Base-by-base conservation (phyloP, 306 rosid genomes). In the Luffa acutangula region DNA sequence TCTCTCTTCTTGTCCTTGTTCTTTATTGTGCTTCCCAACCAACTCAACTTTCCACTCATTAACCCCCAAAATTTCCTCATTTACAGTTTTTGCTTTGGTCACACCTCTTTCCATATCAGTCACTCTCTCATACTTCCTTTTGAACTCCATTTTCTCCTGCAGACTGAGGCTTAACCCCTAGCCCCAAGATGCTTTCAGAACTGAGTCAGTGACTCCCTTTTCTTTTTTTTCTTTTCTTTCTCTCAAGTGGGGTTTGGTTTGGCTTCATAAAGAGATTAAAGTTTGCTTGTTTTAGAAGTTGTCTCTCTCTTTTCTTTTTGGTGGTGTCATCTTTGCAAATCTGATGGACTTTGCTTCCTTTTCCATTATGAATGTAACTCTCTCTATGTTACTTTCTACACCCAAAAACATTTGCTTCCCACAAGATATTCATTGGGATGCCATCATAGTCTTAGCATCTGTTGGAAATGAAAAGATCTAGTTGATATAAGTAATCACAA, bases 11-110 rank as follows among this genome's bases (percentile, higher is more conserved):
- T 74, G 7, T 21, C 6, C 51, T 69, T 49, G 75, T 78, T 72
- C 85, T 84, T 87, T 82, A 51, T 79, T 80, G 79, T 86, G 82
- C 79, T 75, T 71, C 85, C 80, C 86, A 89, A 89, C 88, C 79
- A 82, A 86, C 88, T 85, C 80, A 83, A 42, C 86, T 89, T 81
- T 83, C 82, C 86, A 78, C 81, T 83, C 82, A 85, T 74, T 81
- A 83, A 84, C 63, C 83, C 90, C 87, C 20, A 75, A 79, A 71
- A 77, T 84, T 87, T 88, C 83, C 86, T 46, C 37, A 62, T 64
- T 63, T 65, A 58, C 80, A 39, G 57, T 33, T 48, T 82, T 82
- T 79, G 83, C 82, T 57, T 80, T 78, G 56, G 82, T 67, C 80
- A 73, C 84, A 46, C 84, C 83, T 76, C 70, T 88, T 87, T 87